Evolutionary conservation across 2,329 filamentous ascomycete genomes (phyloP), one percentile per base, ranked within the genome.

Genomic region (Fusarium neocosmosporiellum): DNA sequence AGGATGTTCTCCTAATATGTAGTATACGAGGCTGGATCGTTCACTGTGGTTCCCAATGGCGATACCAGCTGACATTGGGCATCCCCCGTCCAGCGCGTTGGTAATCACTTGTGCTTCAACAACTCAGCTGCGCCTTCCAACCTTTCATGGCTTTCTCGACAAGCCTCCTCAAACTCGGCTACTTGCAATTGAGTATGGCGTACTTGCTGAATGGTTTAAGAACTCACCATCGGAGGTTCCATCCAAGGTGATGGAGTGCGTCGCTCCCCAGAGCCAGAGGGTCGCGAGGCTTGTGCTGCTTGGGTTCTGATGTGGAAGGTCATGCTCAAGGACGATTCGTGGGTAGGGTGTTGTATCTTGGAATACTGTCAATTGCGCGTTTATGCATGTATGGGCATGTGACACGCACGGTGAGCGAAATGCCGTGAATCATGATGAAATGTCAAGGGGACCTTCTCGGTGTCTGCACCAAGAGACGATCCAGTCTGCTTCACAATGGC

Each of bases 191-290:
- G 8, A 57, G 61, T 46, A 36, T 37, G 4, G 34, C 5, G 48
- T 6, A 24, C 3, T 29, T 22, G 8, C 43, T 20, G 2, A 34
- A 31, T 48, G 14, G 16, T 14, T 6, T 20, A 27, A 11, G 59
- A 24, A 71, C 71, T 63, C 36, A 71, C 69, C 8, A 22, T 74
- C 66, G 11, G 61, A 7, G 27, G 73, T 74, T 3, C 66, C 70
- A 57, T 75, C 70, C 55, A 75, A 67, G 11, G 70, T 72, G 27
- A 74, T 65, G n/a, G 65, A 70, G 46, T 71, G 39, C 8, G 72
- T 70, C 18, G 70, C 73, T 1, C 73, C 72, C 70, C 67, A 73
- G 1, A 71, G 65, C 73, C 70, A 75, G 6, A 75, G 70, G 3
- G 66, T 75, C 13, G 72, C 67, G 14, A 66, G 59, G 16, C 72